These are phyloP conservation scores for Intubia oerlemansii DNA, from an alignment of 2,329 filamentous ascomycete species.

Conservation along the genomic window DNA sequence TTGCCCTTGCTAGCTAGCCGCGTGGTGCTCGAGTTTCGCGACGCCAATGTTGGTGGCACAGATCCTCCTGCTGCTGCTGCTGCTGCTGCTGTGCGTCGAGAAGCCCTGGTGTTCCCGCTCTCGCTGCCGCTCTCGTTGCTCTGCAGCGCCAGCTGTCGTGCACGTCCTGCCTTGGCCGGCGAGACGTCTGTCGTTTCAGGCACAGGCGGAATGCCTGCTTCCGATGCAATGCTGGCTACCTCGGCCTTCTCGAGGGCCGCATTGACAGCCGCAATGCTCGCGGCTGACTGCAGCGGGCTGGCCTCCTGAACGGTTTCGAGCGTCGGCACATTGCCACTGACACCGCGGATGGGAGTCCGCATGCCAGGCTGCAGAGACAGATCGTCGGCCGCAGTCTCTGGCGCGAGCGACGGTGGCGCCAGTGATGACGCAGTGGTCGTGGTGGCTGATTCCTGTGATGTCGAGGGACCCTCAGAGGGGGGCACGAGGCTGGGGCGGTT, in stretches of 20 bases:
- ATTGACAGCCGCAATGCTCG: constrained; percentile 10
- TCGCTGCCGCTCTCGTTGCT: constrained; percentile 20
- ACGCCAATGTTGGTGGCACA: constrained; percentile 26
- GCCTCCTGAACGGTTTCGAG: constrained; percentile 86
- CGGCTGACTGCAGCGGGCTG: constrained; percentile 42
- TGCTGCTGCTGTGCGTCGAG: constrained; percentile 22
- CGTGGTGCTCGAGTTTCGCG: constrained; percentile 43
- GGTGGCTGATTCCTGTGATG: constrained; percentile 28
- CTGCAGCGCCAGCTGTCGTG: constrained; percentile 31
- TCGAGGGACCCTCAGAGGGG: too few species aligned
- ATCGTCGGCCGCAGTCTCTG: constrained; percentile 33
- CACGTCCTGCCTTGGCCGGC: constrained; percentile 20
- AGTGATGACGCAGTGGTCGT: constrained; percentile 20
- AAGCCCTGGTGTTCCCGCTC: constrained; percentile 28
- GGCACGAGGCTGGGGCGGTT: constrained; percentile 19
- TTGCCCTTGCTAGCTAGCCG: constrained; percentile 42
- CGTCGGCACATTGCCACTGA: constrained; percentile 35
- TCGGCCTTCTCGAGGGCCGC: constrained; percentile 28
- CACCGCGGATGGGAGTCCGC: constrained; percentile 37
- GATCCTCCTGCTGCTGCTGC: constrained; percentile 11
- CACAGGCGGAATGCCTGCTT: constrained; percentile 19
- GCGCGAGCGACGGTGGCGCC: constrained; percentile 16
- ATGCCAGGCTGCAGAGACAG: constrained; percentile 25
- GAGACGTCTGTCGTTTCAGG: constrained; percentile 18
- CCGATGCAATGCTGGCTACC: constrained; percentile 21